These are phyloP conservation scores for Dactylorhiza incarnata DNA, from an alignment of 106 monocot genomes.

Conservation along the genomic window DNA sequence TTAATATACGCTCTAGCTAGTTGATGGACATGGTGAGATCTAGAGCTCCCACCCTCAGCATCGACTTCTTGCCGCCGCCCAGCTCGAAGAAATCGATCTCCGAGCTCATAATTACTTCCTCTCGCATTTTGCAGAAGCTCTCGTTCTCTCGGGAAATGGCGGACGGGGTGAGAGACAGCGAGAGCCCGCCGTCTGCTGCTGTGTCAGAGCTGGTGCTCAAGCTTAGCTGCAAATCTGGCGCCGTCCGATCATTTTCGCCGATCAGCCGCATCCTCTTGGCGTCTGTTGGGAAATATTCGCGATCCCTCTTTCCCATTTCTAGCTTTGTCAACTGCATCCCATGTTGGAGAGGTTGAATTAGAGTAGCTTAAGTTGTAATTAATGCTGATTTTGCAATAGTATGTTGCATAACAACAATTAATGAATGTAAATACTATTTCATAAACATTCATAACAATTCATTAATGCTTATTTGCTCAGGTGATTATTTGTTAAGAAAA, in stretches of 20 bases:
- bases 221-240: slow-evolving; percentile 44
- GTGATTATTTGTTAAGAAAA: too few relatives aligned
- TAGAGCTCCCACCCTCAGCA: slow-evolving; percentile 80
- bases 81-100: slow-evolving; percentile 11
- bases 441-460: too few relatives aligned
- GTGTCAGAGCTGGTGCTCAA: slow-evolving; percentile 16
- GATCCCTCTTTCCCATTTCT: slow-evolving; percentile 7
- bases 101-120: slow-evolving; percentile 1
- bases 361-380: too few relatives aligned
- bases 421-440: too few relatives aligned
- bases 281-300: not conserved
- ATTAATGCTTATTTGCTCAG: too few relatives aligned
- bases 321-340: slow-evolving; percentile 10
- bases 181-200: slow-evolving; percentile 36
- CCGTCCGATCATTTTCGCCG: not conserved
- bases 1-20: not conserved
- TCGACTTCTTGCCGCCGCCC: slow-evolving; percentile 35
- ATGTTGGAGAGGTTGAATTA: not conserved
- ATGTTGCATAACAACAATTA: too few relatives aligned
- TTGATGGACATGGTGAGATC: slow-evolving; percentile 99
- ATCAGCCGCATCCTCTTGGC: slow-evolving; percentile 16
- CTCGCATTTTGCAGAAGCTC: not conserved
- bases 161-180: slow-evolving; percentile 55
- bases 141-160: slow-evolving; percentile 8
- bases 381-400: too few relatives aligned